These are phyloP conservation scores for Breviolum minutum DNA, from an alignment of 73 alveolate species.

Conservation along the genomic window DNA sequence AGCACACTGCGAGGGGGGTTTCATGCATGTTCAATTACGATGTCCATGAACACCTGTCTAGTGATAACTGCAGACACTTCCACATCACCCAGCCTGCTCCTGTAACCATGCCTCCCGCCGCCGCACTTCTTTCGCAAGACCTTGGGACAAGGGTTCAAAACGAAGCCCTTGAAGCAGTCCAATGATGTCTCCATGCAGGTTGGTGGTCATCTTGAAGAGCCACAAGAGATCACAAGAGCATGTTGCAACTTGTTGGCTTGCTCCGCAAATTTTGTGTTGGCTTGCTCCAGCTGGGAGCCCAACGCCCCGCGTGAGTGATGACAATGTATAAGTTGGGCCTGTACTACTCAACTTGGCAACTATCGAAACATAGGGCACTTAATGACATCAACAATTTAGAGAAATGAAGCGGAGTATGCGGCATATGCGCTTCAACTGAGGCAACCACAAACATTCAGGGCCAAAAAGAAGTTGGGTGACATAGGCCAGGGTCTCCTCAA, in stretches of 20 bases:
- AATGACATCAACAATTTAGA: background rate
- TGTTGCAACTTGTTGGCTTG: background rate
- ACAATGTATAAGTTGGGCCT: slow-evolving; percentile 55
- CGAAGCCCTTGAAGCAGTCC: background rate
- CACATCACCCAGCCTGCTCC: background rate
- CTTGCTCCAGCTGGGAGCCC: background rate
- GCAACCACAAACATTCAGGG: slow-evolving; percentile 27
- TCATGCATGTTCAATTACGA: too few species aligned
- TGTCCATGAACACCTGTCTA: too few species aligned
- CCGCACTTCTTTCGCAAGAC: background rate
- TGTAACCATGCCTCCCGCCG: slow-evolving; percentile 57
- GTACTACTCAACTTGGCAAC: too few species aligned
- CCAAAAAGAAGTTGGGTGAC: slow-evolving; percentile 47
- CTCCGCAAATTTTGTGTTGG: background rate
- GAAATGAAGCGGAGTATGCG: background rate
- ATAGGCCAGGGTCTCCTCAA: slow-evolving; percentile 45
- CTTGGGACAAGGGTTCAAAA: background rate
- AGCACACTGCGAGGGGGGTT: too few species aligned
- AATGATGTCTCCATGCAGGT: background rate
- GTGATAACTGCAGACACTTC: background rate
- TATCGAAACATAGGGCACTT: too few species aligned
- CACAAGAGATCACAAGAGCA: background rate
- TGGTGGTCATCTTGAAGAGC: background rate
- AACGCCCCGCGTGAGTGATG: slow-evolving; percentile 40
- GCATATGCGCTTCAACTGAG: background rate